phyloP scores from a whole-genome alignment of 192 early-diverging fungal species.

The Backusella psychrophila region DNA sequence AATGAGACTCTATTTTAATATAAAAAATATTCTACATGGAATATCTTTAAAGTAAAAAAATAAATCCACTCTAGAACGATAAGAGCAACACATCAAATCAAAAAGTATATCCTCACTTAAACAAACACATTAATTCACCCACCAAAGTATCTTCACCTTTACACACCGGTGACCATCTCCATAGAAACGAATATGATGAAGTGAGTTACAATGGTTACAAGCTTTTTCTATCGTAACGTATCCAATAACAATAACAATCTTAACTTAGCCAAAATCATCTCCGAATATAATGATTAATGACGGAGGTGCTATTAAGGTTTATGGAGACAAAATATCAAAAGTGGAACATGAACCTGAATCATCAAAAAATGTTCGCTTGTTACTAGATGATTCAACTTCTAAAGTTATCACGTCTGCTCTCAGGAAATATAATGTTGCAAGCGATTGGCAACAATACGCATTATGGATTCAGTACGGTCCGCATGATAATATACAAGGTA shows the following conservation, averaged over 20 bases:
- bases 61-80: not conserved
- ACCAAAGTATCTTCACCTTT: slow-evolving; percentile 4
- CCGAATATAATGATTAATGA: slow-evolving; percentile 40
- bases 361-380: slow-evolving; percentile 85
- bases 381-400: slow-evolving; percentile 76
- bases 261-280: slow-evolving; percentile 14
- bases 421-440: slow-evolving; percentile 89
- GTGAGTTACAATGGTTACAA: not conserved
- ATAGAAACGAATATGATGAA: slow-evolving; percentile 3
- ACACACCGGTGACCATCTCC: not conserved
- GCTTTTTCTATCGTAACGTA: no score
- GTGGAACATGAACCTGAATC: slow-evolving; percentile 49
- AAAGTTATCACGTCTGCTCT: slow-evolving; percentile 84
- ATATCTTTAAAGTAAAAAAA: not conserved
- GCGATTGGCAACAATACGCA: slow-evolving; percentile 84
- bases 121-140: slow-evolving; percentile 9
- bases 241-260: not conserved
- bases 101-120: slow-evolving; percentile 10
- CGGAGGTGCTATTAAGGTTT: slow-evolving; percentile 79
- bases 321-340: slow-evolving; percentile 66
- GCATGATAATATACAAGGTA: slow-evolving; percentile 55
- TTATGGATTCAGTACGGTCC: slow-evolving; percentile 77
- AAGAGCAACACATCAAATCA: not conserved
- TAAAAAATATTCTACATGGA: not conserved
- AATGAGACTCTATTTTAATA: not conserved